Evolutionary conservation across 2,329 filamentous ascomycete species (phyloP).

Genomic region (Cercospora brassicicola): DNA sequence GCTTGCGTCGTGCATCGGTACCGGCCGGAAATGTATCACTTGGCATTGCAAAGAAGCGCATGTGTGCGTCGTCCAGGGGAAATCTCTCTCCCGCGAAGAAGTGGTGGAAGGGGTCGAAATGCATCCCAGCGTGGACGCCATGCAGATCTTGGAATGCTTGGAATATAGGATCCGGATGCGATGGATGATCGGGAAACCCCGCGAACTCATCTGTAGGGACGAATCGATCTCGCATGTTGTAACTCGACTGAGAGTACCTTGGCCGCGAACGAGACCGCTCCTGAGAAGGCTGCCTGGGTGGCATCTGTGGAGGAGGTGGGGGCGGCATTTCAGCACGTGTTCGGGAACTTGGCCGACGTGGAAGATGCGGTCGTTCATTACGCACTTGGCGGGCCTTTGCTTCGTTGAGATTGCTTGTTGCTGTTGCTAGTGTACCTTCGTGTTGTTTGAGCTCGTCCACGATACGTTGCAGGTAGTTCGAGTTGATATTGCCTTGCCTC

Average conservation of each 20-base stretch:
- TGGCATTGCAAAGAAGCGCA: conserved; percentile 28
- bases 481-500: conserved; percentile 25
- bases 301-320: conserved; percentile 10
- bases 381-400: conserved; percentile 15
- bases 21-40: conserved; percentile 10
- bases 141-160: conserved; percentile 25
- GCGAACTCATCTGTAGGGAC: conserved; percentile 20
- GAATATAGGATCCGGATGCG: conserved; percentile 25
- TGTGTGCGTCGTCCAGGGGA: conserved; percentile 15
- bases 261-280: conserved; percentile 15
- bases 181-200: conserved; percentile 18
- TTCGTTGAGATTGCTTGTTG: conserved; percentile 21
- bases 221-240: conserved; percentile 9
- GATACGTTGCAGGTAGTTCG: conserved; percentile 28
- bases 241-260: conserved; percentile 3
- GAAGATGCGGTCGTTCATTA: conserved; percentile 7
- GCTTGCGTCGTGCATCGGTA: conserved; percentile 19
- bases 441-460: conserved; percentile 32
- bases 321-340: conserved; percentile 10
- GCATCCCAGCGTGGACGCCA: conserved; percentile 15
- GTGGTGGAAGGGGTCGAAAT: conserved; percentile 22
- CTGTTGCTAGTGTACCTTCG: conserved; percentile 23
- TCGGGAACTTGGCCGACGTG: conserved; percentile 16
- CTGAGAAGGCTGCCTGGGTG: neutral
- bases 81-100: conserved; percentile 20